Percentiles rank a stretch among this genome's conserved stretches.
These are phyloP conservation scores for Lecanicillium sp. DNA, from an alignment of 2,329 filamentous ascomycete genomes.

Conservation along the genomic window DNA sequence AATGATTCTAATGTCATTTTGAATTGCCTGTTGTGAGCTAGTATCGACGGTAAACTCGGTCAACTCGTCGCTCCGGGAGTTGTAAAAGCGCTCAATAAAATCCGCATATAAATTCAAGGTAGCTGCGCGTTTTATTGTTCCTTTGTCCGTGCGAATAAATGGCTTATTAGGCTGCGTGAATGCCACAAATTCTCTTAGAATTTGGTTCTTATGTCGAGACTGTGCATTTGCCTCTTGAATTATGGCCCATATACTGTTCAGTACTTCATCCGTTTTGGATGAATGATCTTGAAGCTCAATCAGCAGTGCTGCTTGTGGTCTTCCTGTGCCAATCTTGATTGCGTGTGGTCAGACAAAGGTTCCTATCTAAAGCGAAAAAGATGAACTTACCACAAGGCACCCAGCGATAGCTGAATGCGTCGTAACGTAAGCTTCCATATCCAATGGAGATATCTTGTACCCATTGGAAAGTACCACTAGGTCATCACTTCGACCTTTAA, in stretches of 20 bases:
- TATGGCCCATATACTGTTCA: constrained; percentile 35
- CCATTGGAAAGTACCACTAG: constrained; percentile 22
- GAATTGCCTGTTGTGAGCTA: constrained; percentile 15
- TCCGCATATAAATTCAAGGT: constrained; percentile 30
- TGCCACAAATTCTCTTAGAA: constrained; percentile 32
- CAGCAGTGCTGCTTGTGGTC: constrained; percentile 18
- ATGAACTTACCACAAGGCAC: constrained; percentile 15
- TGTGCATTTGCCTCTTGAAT: constrained; percentile 33
- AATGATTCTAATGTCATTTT: constrained; percentile 12
- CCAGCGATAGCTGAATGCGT: constrained; percentile 18
- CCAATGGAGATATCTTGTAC: constrained; percentile 22
- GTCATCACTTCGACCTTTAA: constrained; percentile 21
- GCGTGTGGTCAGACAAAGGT: too few relatives aligned
- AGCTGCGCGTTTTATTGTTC: constrained; percentile 31
- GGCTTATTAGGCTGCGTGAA: constrained; percentile 32
- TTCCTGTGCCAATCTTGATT: constrained; percentile 15
- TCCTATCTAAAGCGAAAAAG: too few relatives aligned
- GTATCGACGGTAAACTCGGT: constrained; percentile 13
- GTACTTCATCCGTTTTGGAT: constrained; percentile 14
- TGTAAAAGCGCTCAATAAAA: constrained; percentile 40
- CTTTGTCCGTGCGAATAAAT: constrained; percentile 36
- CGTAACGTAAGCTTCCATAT: constrained; percentile 18
- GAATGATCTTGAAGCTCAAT: constrained; percentile 18
- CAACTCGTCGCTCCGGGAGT: constrained; percentile 11
- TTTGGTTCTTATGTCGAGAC: constrained; percentile 29